Percentiles rank a stretch among this genome's conserved stretches.
phyloP scores from a whole-genome alignment of 2,329 filamentous ascomycete species.

The Colletotrichum eremochloae region DNA sequence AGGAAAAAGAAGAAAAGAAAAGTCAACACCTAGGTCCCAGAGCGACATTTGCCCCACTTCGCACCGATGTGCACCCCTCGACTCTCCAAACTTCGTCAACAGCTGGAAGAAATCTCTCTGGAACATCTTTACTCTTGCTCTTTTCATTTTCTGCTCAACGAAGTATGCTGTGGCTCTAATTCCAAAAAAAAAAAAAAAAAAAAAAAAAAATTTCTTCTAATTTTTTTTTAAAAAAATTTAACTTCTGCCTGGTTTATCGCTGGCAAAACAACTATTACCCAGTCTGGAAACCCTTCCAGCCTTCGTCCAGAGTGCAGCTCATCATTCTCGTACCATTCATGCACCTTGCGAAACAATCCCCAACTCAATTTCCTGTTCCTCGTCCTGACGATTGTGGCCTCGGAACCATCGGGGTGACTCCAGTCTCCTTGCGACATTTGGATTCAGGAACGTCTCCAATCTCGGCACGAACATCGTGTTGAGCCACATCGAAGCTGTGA shows the following conservation, averaged over 20 bases:
- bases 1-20: no score
- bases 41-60: neutral
- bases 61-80: neutral
- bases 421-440: constrained; percentile 59
- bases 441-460: constrained; percentile 57
- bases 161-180: no score
- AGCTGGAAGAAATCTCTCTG: neutral
- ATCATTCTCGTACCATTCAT: no score
- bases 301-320: neutral
- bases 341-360: neutral
- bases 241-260: neutral
- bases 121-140: neutral
- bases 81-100: neutral
- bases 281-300: neutral
- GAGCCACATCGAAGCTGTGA: constrained; percentile 51
- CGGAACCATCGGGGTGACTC: constrained; percentile 44
- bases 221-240: no score
- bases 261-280: neutral
- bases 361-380: neutral
- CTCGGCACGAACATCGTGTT: constrained; percentile 56
- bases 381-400: neutral
- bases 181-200: neutral
- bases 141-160: neutral
- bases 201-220: no score
- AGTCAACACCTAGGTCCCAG: no score